phyloP scores from a whole-genome alignment of 108 stramenopile genomes.

The Pseudonitzschia delicatissima region DNA sequence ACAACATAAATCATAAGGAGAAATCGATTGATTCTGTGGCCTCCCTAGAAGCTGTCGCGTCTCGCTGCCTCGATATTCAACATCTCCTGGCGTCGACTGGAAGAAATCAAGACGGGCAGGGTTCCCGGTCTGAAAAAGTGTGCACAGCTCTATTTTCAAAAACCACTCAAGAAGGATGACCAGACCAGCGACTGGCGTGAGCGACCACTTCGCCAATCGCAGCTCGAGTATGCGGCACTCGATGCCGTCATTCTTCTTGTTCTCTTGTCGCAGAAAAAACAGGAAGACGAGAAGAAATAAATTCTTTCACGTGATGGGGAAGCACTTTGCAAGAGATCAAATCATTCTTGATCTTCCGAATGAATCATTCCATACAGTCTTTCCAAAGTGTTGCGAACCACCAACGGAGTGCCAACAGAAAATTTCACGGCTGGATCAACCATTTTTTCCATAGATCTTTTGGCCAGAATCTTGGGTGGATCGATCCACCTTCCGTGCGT shows the following conservation, averaged over 20 bases:
- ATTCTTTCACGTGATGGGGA: no score
- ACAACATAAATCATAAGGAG: neutral
- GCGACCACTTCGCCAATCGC: slow-evolving; percentile 32
- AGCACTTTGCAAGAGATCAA: no score
- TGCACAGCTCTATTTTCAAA: slow-evolving; percentile 18
- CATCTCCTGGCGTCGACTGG: neutral
- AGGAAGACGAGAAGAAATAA: neutral
- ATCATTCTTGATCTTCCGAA: no score
- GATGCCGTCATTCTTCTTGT: slow-evolving; percentile 42
- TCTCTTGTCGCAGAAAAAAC: slow-evolving; percentile 23
- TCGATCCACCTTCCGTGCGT: no score
- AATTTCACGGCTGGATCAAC: no score
- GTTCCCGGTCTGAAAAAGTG: slow-evolving; percentile 29
- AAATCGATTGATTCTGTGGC: neutral
- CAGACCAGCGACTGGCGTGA: slow-evolving; percentile 48
- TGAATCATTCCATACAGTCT: no score
- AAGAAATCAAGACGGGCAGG: neutral
- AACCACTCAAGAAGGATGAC: slow-evolving; percentile 30
- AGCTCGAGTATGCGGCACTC: slow-evolving; percentile 48
- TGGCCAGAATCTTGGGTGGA: no score
- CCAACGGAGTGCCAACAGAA: no score
- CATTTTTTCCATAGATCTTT: no score
- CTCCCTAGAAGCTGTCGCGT: neutral
- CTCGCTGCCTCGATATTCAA: slow-evolving; percentile 27
- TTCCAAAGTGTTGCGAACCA: no score